Conservation (phyloP, 2,329 filamentous ascomycete species). For the Cadophora luteo-olivacea region DNA sequence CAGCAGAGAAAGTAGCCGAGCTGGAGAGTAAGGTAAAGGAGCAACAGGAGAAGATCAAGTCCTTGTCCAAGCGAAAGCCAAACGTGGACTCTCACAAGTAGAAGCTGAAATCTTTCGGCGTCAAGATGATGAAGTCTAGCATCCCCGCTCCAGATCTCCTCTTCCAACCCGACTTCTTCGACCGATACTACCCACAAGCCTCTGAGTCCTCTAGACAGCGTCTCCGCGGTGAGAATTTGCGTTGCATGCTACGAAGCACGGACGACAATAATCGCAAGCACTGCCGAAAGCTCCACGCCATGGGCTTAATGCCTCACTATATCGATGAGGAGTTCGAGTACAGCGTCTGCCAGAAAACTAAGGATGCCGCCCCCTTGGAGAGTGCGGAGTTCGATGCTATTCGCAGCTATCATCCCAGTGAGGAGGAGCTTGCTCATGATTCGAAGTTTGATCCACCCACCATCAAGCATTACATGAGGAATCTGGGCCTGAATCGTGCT, state of each 20-base stretch:
- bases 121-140: not conserved
- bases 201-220: not conserved
- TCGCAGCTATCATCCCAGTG: not conserved
- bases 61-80: not conserved
- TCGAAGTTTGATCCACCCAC: not conserved
- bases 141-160: not conserved
- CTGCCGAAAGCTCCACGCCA: not conserved
- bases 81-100: not conserved
- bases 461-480: not conserved
- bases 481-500: not conserved
- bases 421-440: not conserved
- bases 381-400: not conserved
- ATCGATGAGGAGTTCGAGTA: not conserved
- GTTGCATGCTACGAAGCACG: not conserved
- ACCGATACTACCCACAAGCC: not conserved
- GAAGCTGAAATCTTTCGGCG: not conserved
- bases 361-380: not conserved
- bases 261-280: not conserved
- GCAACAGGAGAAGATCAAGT: not conserved
- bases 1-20: not conserved
- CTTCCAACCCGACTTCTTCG: not conserved
- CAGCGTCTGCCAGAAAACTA: not conserved
- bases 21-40: not conserved
- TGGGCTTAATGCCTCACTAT: not conserved
- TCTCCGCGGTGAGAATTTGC: not conserved